These are phyloP conservation scores for Saccharomycopsis vini DNA, from an alignment of 805 yeast species.

Conservation along the genomic window DNA sequence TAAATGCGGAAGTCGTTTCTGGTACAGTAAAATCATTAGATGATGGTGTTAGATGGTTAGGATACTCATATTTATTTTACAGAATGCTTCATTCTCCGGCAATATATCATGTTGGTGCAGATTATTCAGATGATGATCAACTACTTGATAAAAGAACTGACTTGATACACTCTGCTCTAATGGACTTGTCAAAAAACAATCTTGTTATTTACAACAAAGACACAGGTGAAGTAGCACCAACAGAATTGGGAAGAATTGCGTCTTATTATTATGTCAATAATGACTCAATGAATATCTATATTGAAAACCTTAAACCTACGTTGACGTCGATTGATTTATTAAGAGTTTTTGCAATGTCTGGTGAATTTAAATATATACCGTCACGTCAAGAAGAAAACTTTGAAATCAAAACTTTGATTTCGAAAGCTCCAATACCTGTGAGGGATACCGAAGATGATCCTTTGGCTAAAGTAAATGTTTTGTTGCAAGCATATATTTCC, in stretches of 20 bases:
- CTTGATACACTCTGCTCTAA: slow-evolving; percentile 68
- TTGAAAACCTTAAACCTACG: slow-evolving; percentile 50
- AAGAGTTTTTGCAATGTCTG: slow-evolving; percentile 67
- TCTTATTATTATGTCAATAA: slow-evolving; percentile 79
- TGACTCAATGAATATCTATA: slow-evolving; percentile 59
- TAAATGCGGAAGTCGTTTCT: slow-evolving; percentile 80
- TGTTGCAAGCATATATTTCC: slow-evolving; percentile 84
- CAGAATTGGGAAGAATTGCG: slow-evolving; percentile 75
- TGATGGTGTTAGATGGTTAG: slow-evolving; percentile 76
- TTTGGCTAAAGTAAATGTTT: slow-evolving; percentile 65
- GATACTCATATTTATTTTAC: slow-evolving; percentile 67
- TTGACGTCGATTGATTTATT: slow-evolving; percentile 65
- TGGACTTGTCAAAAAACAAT: slow-evolving; percentile 44
- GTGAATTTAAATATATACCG: slow-evolving; percentile 77
- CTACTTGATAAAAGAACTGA: slow-evolving; percentile 51
- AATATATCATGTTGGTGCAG: slow-evolving; percentile 67
- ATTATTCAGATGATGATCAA: slow-evolving; percentile 41
- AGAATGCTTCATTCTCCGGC: slow-evolving; percentile 70
- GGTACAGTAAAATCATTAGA: slow-evolving; percentile 53
- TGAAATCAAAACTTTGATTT: slow-evolving; percentile 62
- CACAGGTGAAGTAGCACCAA: slow-evolving; percentile 41
- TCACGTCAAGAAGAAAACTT: slow-evolving; percentile 78
- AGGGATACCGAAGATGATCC: slow-evolving; percentile 64
- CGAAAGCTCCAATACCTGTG: slow-evolving; percentile 79
- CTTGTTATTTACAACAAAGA: slow-evolving; percentile 49